Conservation (phyloP, 2,329 filamentous ascomycete genomes). For the Mollisia scopiformis region DNA sequence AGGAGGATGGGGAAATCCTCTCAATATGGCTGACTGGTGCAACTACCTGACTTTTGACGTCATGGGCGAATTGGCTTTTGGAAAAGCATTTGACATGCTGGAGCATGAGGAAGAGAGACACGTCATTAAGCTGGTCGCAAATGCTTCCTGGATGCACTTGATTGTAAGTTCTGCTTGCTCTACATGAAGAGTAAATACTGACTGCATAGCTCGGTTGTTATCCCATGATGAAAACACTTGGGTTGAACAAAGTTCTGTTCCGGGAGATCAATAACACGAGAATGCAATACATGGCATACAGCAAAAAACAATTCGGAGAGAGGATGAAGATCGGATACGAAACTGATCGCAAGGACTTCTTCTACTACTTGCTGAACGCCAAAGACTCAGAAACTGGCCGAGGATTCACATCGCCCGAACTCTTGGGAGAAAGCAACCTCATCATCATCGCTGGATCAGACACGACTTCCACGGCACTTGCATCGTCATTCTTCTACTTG, state of each 20-base stretch:
- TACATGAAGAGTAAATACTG: neutral
- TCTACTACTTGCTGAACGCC: conserved; percentile 73
- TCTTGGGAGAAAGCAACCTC: conserved; percentile 28
- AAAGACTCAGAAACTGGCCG: conserved; percentile 69
- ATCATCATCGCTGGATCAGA: conserved; percentile 40
- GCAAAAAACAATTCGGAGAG: conserved; percentile 66
- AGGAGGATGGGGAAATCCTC: conserved; percentile 54
- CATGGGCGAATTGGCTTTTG: conserved; percentile 53
- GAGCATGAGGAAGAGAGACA: conserved; percentile 60
- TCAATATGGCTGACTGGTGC: conserved; percentile 58
- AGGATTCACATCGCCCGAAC: conserved; percentile 39
- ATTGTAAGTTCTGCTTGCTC: conserved; percentile 48
- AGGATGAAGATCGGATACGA: conserved; percentile 66
- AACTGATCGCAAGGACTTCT: conserved; percentile 52
- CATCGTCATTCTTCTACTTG: conserved; percentile 38
- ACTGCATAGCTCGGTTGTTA: conserved; percentile 57
- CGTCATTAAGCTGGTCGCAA: conserved; percentile 67
- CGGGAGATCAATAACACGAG: conserved; percentile 67
- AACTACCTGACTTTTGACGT: conserved; percentile 51
- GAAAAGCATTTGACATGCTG: conserved; percentile 54
- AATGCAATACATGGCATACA: conserved; percentile 72
- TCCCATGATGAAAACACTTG: conserved; percentile 67
- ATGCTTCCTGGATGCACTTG: conserved; percentile 69
- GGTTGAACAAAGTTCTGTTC: conserved; percentile 70
- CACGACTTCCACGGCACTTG: conserved; percentile 38